phyloP scores from a whole-genome alignment of 768 basidiomycete genomes.

The Xerocomellus chrysenteron region DNA sequence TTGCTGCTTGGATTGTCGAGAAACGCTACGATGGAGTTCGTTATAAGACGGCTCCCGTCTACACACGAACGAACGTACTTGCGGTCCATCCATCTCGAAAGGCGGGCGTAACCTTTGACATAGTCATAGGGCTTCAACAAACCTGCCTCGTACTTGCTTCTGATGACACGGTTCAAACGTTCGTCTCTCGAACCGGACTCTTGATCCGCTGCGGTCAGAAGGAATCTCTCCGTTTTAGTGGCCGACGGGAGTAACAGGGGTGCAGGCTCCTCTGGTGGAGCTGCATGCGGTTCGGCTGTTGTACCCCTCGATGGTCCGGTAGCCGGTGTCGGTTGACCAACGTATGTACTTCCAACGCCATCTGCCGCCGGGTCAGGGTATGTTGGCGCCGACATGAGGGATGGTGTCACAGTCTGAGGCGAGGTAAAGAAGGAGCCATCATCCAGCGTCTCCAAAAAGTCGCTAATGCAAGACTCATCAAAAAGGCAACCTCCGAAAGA shows the following conservation, averaged over 20 bases:
- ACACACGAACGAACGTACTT: constrained; percentile 50
- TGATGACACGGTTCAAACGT: constrained; percentile 85
- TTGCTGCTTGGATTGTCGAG: constrained; percentile 86
- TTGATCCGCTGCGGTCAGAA: constrained; percentile 93
- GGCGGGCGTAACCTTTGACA: constrained; percentile 88
- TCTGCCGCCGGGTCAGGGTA: constrained; percentile 16
- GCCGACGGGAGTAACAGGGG: constrained; percentile 65
- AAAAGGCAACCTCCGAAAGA: neutral
- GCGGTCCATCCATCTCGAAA: constrained; percentile 93
- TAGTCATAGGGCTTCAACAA: constrained; percentile 95
- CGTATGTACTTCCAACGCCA: constrained; percentile 13
- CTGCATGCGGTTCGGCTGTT: constrained; percentile 21
- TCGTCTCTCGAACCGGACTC: constrained; percentile 88
- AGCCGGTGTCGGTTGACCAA: constrained; percentile 12
- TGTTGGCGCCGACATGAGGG: constrained; percentile 46
- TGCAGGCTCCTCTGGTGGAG: constrained; percentile 39
- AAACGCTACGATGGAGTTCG: constrained; percentile 54
- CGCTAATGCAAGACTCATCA: constrained; percentile 41
- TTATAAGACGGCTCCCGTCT: neutral
- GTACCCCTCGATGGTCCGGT: constrained; percentile 23
- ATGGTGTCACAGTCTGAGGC: constrained; percentile 48
- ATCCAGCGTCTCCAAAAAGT: constrained; percentile 86
- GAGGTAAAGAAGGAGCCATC: constrained; percentile 76
- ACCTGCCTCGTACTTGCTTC: constrained; percentile 96
- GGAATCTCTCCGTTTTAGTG: constrained; percentile 82